Conservation (phyloP, 2,329 filamentous ascomycete genomes). For the Leptographium lundbergii region DNA sequence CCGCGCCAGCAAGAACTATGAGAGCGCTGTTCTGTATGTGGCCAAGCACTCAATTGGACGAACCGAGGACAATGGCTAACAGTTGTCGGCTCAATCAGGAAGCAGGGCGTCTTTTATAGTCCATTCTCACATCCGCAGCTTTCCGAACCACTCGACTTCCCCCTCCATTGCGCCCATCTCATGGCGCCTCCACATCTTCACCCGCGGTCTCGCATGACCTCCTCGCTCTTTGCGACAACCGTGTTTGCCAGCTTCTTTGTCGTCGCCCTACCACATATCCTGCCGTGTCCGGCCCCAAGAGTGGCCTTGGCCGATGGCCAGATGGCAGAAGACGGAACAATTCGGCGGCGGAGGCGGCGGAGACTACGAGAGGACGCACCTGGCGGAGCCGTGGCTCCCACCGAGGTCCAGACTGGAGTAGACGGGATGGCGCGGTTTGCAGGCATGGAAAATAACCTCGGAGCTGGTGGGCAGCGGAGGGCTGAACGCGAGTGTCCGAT, state of each 20-base stretch:
- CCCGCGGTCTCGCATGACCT: conserved; percentile 84
- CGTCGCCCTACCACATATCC: conserved; percentile 75
- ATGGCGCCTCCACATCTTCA: conserved; percentile 87
- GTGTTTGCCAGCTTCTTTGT: conserved; percentile 83
- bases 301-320: conserved; percentile 61
- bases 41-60: neutral
- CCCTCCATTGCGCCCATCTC: conserved; percentile 31
- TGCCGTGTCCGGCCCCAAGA: conserved; percentile 81
- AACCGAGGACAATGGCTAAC: neutral
- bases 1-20: neutral
- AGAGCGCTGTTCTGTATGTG: neutral
- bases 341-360: conserved; percentile 23
- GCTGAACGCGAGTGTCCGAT: conserved; percentile 70
- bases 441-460: conserved; percentile 24
- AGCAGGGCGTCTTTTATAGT: neutral
- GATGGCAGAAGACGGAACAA: conserved; percentile 27
- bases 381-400: conserved; percentile 10
- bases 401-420: conserved; percentile 25
- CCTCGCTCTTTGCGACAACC: conserved; percentile 89
- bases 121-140: neutral
- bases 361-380: conserved; percentile 5
- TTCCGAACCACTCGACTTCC: conserved; percentile 9
- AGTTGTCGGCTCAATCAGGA: neutral
- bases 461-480: conserved; percentile 25
- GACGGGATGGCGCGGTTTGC: conserved; percentile 36